Base-by-base conservation (phyloP, 2,329 filamentous ascomycete species). In the Hypoxylon rubiginosum region DNA sequence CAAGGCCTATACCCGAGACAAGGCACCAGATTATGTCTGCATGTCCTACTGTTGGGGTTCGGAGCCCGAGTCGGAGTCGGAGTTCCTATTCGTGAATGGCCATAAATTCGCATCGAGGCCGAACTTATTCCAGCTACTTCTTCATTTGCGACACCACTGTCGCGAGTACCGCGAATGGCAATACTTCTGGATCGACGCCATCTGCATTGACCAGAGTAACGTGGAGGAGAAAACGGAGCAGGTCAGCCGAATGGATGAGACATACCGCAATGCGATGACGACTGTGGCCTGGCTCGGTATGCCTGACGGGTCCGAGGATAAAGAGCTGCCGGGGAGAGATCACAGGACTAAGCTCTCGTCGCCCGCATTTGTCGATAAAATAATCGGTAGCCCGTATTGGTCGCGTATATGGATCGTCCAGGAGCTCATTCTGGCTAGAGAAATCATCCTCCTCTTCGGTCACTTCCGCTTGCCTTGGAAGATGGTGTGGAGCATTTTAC, bases 331-430 rank as follows among this genome's bases (percentile, higher is more conserved):
- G 1, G 60, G 48, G 5, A 36, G 36, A 21, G 60, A 58, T 9
- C 48, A 63, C 9, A 54, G 30, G 4, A 19, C 17, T 1, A 53
- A 62, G 48, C 34, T 64, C 4, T 45, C 55, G 26, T 58, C 49
- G 7, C 61, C 55, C 1, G 30, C 54, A 5, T 46, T 64, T n/a
- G 50, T 50, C 6, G 61, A 50, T n/a, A 45, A 64, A 10, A 58
- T 64, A 17, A 45, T 64, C 11, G 30, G 32, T 17, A 64, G 55
- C 17, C 49, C 50, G 21, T 64, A 58, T 34, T 58, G 49, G 61
- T 58, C 54, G 13, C 61, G 55, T 4, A 58, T 64, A 55, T 58
- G 49, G 61, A 64, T 64, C 11, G 50, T 55, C 11, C 56, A 57
- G 19, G 58, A 58, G 34, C 26, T 66, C 13, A 55, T 66, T 17